Conservation (phyloP, 2,329 filamentous ascomycete genomes). For the Leptographium flavum region DNA sequence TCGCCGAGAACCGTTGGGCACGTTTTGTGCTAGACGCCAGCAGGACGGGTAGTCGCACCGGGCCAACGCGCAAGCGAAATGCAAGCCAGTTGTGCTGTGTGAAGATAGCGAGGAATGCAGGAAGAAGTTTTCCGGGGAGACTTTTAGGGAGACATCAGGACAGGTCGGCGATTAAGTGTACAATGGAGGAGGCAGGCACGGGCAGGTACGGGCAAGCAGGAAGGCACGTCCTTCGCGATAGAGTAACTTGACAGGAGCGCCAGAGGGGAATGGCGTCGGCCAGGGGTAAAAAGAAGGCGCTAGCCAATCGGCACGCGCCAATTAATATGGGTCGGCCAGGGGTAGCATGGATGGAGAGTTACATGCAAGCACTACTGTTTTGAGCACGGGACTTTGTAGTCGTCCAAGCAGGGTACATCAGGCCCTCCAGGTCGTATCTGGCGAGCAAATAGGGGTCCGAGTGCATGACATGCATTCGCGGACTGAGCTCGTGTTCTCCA, state of each 20-base stretch:
- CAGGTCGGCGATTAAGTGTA: too few relatives aligned
- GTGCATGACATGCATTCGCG: neutral
- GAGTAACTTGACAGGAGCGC: neutral
- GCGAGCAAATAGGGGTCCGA: neutral
- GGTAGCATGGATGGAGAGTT: neutral
- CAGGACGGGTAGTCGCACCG: too few relatives aligned
- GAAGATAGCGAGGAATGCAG: too few relatives aligned
- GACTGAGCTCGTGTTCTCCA: too few relatives aligned
- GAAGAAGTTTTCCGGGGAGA: too few relatives aligned
- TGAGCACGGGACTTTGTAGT: neutral
- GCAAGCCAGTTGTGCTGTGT: too few relatives aligned
- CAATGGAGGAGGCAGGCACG: too few relatives aligned
- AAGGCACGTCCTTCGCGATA: neutral
- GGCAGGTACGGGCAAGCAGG: too few relatives aligned
- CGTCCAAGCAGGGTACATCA: neutral
- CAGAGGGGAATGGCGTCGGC: neutral
- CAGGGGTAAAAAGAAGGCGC: neutral
- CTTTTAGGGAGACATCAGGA: too few relatives aligned
- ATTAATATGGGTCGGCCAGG: conserved; percentile 5
- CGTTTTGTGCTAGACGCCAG: too few relatives aligned
- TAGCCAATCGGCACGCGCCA: conserved; percentile 3
- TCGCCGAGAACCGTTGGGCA: too few relatives aligned
- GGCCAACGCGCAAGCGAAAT: too few relatives aligned
- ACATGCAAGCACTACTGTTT: neutral
- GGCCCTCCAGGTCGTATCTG: neutral